Base-by-base conservation (phyloP, 768 basidiomycete genomes). In the Suillus variegatus region DNA sequence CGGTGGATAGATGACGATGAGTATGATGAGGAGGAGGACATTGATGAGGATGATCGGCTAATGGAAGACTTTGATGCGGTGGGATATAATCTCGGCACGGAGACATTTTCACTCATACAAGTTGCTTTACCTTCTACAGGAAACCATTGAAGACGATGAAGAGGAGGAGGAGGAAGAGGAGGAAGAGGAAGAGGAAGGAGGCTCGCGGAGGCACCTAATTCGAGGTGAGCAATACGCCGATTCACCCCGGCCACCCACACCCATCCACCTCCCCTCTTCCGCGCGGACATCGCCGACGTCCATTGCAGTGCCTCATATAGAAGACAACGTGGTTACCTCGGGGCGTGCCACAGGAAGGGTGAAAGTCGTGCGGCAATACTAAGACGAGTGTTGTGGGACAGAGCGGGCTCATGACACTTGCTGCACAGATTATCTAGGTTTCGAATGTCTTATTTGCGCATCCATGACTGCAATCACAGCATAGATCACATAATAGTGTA, bases 41-140 rank as follows among this genome's bases (percentile, higher is more conserved):
- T 81, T 2, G 81, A 79, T 2, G 82, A 80, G 2, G 81, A 83
- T 66, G 92, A 92, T 74, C 84, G 89, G 68, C 88, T 85, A 47
- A 92, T 93, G 92, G 92, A 93, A 74, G 91, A 93, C 73, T 94
- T 94, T 78, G 92, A 93, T 79, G 87, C 88, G 58, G 92, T 92
- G 76, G 68, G 86, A 38, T 63, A 62, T 61, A 13, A 22, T 32
- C 49, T 63, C 32, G 6, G 25, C 4, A 20, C 22, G 51, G 18
- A n/a, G 20, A 40, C 25, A n/a, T 40, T 16, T 32, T 47, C n/a
- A 44, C 67, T 74, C 58, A 75, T 66, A 16, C 35, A 51, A 56
- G 49, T 3, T 36, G 58, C 16, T 62, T 60, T 62, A 10, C n/a
- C 62, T 70, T 43, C 47, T 46, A 57, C 67, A 87, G 86, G 86